Base-by-base conservation (phyloP, 306 rosid species). In the Inga leiocalycina region DNA sequence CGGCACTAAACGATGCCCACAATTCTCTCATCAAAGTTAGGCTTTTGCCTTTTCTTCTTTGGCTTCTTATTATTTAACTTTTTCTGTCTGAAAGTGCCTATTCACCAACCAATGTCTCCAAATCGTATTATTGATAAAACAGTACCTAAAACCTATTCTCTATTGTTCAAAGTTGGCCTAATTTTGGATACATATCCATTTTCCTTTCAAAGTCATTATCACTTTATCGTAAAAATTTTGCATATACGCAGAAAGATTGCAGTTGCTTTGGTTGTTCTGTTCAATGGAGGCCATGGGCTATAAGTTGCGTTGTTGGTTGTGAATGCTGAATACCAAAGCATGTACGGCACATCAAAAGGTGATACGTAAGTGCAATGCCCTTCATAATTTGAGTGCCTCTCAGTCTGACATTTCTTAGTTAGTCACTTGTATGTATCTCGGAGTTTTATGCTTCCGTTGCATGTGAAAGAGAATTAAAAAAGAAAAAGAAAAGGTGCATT, bases 21-120 rank as follows among this genome's bases (percentile, higher is more conserved):
- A 78, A 78, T 48, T 51, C 37, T 11, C 62, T 61, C 81, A 74
- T 75, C 52, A 49, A 69, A 80, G 71, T 80, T 83, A 67, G 76
- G 71, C 76, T 75, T 35, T 64, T 68, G 15, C 20, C 74, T 35
- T 61, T 66, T 46, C 16, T 68, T 37, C 41, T 62, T 45, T 59
- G 44, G 79, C 64, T 81, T 70, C 66, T 46, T 72, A 14, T 46
- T 27, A 72, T 72, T 46, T 45, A 51, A 17, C 51, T 13, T 34
- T 27, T 35, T 67, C 48, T 71, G 37, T 71, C 56, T 24, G 59
- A 62, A 71, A 85, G 72, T 48, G 84, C 85, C 62, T 11, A 51
- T 61, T 64, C 73, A 81, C 57, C 70, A 2, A 71, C 61, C 66
- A 17, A 34, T 80, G 16, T 46, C 30, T 54, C 20, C 76, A 13